Evolutionary conservation across 2,329 filamentous ascomycete species (phyloP).

Genomic region (Helotiales sp.): DNA sequence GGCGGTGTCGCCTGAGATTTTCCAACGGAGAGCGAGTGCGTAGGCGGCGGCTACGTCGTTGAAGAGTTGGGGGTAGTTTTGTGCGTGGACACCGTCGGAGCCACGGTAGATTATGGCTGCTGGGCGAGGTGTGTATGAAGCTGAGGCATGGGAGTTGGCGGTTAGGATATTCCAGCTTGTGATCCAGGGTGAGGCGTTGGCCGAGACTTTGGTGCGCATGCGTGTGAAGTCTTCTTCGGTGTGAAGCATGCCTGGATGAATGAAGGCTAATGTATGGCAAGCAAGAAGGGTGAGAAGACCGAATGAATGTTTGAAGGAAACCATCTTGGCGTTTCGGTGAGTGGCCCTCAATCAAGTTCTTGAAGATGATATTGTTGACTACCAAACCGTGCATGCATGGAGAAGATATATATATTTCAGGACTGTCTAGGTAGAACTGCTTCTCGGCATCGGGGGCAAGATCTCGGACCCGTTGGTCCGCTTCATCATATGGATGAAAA

Average conservation of each 20-base stretch:
- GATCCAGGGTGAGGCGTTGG: conserved; percentile 45
- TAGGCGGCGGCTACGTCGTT: conserved; percentile 47
- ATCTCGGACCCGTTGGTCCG: no score
- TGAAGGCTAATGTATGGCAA: no score
- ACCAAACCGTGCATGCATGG: no score
- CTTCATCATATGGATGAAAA: no score
- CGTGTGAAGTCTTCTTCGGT: conserved; percentile 47
- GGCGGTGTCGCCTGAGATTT: conserved; percentile 45
- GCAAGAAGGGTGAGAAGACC: no score
- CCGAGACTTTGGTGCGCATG: conserved; percentile 46
- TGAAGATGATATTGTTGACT: no score
- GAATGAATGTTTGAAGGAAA: no score
- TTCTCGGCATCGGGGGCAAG: no score
- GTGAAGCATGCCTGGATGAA: conserved; percentile 46
- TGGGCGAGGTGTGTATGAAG: conserved; percentile 41
- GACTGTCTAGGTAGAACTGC: no score
- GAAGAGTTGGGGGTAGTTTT: conserved; percentile 46
- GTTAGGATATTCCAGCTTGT: conserved; percentile 44
- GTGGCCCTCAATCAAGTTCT: no score
- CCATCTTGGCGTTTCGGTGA: no score
- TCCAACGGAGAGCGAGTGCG: conserved; percentile 48
- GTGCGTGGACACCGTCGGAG: conserved; percentile 31
- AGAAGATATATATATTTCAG: no score
- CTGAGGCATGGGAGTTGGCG: conserved; percentile 38
- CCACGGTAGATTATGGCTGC: conserved; percentile 46